Base-by-base conservation (phyloP, 768 basidiomycete genomes). In the Leccinum ochraceum region DNA sequence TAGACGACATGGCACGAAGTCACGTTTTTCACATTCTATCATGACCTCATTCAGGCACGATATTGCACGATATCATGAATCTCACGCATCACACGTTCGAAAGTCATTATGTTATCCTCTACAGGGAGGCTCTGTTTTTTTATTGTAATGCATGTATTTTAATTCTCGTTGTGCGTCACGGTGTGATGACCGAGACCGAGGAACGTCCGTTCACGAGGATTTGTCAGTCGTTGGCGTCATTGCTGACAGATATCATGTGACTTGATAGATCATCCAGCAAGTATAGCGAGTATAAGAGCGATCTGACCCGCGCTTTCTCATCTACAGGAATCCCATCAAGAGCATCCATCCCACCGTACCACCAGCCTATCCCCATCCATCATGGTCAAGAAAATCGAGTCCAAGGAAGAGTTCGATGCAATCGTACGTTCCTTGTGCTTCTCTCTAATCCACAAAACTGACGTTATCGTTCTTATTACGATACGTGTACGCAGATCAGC, bases 381-480 rank as follows among this genome's bases (percentile, higher is more conserved):
- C 49, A 66, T 62, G 64, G 65, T 66, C 17, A 1, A 28, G 26
- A 0, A 9, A 4, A 60, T 66, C 30, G 7, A 1, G 1, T 53
- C 58, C 20, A 13, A 34, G 9, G 11, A 6, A 1, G 3, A 66
- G 11, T 66, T 60, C 46, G 24, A 63, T 1, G 1, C 7, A 1
- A 17, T 66, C 6, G 65, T 66, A 66, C 24, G 65, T 54, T 34
- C 20, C 11, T n/a, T 13, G 7, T 30, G 17, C 30, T 17, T n/a
- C 3, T 2, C 4, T 50, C 26, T 20, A 16, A 24, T 34, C 17
- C 28, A 4, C 5, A n/a, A 0, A 10, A 10, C 9, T 42, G 2
- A 42, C 42, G 39, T 24, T 17, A 50, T 16, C 46, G 28, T 20
- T 22, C 4, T 10, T 10, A n/a, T 13, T 42, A 42, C 20, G 46